Evolutionary conservation across 106 monocot species (phyloP), one percentile per base, ranked within the genome.

Genomic region (Allium fistulosum): DNA sequence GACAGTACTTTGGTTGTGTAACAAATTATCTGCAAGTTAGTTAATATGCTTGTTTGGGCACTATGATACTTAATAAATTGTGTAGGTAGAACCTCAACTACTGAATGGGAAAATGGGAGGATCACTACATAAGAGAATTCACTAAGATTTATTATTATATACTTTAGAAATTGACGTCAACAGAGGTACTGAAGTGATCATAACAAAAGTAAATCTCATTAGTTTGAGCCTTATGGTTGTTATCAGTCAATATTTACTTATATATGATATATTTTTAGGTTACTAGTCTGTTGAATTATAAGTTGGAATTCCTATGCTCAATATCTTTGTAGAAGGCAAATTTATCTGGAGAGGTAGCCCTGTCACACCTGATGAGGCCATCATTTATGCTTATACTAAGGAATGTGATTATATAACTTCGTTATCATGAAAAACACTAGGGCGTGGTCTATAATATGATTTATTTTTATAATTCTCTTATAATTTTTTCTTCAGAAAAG

Each of bases 41-140:
- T n/a, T n/a, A n/a, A n/a, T n/a, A n/a, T 11, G 52, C 53, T 6
- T 52, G 6, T 9, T 49, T 28, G 53, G 46, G 9, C 55, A 63
- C 56, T 48, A 72, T 51, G 4, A 73, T 11, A 49, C 67, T 74
- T 22, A 22, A 28, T 46, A 8, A 53, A n/a, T 46, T 74, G 28
- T 18, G 3, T 72, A 59, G 13, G 88, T 95, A 80, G 85, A 85
- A 69, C 95, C 88, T 62, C 81, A 84, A 55, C 83, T 95, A 53
- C 62, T 81, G 68, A 59, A 57, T 63, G 95, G 95, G 13, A 91
- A 91, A 62, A 88, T 78, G 81, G 88, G 58, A 77, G 88, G 95
- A 95, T 95, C 78, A 88, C 95, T 66, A 90, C 95, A n/a, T 90
- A 95, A 83, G 95, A 87, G 26, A 95, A 95, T 65, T 95, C 95